Evolutionary conservation across 2,329 filamentous ascomycete species (phyloP), one percentile per base, ranked within the genome.

Genomic region (Ophiostoma quercus): DNA sequence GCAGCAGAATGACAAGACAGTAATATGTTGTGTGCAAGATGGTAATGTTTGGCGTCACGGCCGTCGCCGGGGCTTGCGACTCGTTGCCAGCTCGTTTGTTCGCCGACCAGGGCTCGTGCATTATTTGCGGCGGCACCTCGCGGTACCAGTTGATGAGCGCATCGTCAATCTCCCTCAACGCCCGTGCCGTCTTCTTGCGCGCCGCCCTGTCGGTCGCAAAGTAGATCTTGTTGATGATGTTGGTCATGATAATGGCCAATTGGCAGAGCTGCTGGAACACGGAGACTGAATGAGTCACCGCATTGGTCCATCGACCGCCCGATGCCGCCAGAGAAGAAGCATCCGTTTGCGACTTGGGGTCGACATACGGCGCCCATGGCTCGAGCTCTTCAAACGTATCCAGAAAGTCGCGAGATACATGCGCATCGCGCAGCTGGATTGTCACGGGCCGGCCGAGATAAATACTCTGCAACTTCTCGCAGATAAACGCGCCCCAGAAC

Each of bases 1-100:
- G 80, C 6, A 83, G 77, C 0, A 83, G 75, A 63, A 83, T 82
- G 11, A 78, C 77, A 14, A 83, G 76, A 4, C 80, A 78, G 71
- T 82, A 76, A 71, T 81, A 83, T 8, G 76, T 78, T 19, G 68
- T 71, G 66, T 70, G 70, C 12, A 73, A 47, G 16, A 70, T 72
- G 25, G 70, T 71, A 3, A 70, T 37, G 57, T 73, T 73, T 19
- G 71, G 72, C 3, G 70, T 67, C 25, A 60, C 57, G 3, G 70
- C 39, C 12, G 67, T 43, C 4, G 67, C 11, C 1, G 67, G 29
- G 11, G 41, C 57, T 8, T 37, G 22, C 32, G 25, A 25, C 2
- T 22, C 39, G 11, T 43, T 54, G 8, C 11, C 7, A 5, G n/a
- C 67, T 66, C 67, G 69, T 12, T 60, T 60, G 57, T 60, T 60